Conservation (phyloP, 352 stramenopile genomes). For the Globisporangium lucens region DNA sequence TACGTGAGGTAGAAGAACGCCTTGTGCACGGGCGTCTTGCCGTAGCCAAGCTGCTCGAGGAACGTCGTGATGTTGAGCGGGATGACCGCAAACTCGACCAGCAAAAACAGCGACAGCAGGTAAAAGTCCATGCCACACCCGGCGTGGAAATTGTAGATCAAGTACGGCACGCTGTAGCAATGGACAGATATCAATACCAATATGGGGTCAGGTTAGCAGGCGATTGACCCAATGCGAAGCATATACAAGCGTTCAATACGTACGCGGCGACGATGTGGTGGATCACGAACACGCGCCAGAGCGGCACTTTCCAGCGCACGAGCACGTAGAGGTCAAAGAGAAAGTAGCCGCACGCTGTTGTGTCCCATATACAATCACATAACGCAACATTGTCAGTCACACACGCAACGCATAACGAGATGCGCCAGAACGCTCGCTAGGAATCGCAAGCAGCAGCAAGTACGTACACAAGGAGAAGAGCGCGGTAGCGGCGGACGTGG, state of each 20-base stretch:
- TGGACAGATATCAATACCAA: no score
- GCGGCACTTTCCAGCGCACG: constrained; percentile 61
- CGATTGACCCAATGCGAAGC: background rate
- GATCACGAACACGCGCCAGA: constrained; percentile 77
- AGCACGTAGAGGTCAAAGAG: constrained; percentile 78
- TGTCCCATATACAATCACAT: background rate
- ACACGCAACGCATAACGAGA: background rate
- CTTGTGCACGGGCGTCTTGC: constrained; percentile 50
- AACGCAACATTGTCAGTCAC: background rate
- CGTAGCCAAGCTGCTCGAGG: constrained; percentile 74
- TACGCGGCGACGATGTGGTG: constrained; percentile 82
- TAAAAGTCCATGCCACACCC: constrained; percentile 77
- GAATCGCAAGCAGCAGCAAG: background rate
- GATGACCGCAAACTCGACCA: constrained; percentile 82
- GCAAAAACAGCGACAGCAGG: constrained; percentile 74
- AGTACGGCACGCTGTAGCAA: constrained; percentile 55
- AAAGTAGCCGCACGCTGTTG: constrained; percentile 75
- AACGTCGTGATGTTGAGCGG: constrained; percentile 81
- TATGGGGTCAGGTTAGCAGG: background rate
- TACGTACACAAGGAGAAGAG: constrained; percentile 81
- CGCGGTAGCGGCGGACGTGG: constrained; percentile 40
- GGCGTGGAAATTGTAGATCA: constrained; percentile 79
- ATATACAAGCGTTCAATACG: constrained; percentile 18
- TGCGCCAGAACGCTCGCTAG: background rate
- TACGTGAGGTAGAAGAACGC: constrained; percentile 78